Conservation (phyloP, 2,329 filamentous ascomycete species). For the Magnaporthiopsis poae region DNA sequence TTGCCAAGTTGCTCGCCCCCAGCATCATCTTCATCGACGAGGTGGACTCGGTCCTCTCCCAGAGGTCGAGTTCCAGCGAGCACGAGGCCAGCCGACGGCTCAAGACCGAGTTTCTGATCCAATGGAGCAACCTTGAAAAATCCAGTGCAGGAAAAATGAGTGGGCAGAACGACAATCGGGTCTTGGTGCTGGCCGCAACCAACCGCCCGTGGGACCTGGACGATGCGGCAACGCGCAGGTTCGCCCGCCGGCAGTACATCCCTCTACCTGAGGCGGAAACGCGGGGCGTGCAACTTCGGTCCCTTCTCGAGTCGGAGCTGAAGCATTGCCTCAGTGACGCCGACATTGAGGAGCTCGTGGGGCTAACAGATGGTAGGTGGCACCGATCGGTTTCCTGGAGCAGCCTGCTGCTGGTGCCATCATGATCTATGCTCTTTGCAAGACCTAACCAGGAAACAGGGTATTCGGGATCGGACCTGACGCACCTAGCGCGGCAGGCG, state of each 20-base stretch:
- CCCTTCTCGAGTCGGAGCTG: slow-evolving; percentile 66
- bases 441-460: slow-evolving; percentile 39
- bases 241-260: slow-evolving; percentile 91
- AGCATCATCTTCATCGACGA: slow-evolving; percentile 98
- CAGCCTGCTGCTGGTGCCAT: not conserved
- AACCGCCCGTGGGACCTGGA: slow-evolving; percentile 98
- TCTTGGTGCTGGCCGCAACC: slow-evolving; percentile 87
- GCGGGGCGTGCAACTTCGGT: slow-evolving; percentile 66
- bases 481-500: slow-evolving; percentile 89
- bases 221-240: slow-evolving; percentile 80
- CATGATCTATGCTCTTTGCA: not conserved
- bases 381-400: not conserved
- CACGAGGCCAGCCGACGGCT: slow-evolving; percentile 88
- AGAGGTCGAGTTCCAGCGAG: slow-evolving; percentile 72
- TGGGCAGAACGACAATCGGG: slow-evolving; percentile 63
- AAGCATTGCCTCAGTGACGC: slow-evolving; percentile 65
- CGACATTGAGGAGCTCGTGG: slow-evolving; percentile 67
- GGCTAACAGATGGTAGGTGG: slow-evolving; percentile 67
- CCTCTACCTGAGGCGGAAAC: slow-evolving; percentile 81
- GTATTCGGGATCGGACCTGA: slow-evolving; percentile 97
- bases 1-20: slow-evolving; percentile 82
- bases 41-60: slow-evolving; percentile 85
- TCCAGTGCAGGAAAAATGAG: slow-evolving; percentile 38
- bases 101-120: slow-evolving; percentile 95
- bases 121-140: slow-evolving; percentile 82